Percentiles rank a stretch among this genome's conserved stretches.
These are phyloP conservation scores for Bipolaris cookei DNA, from an alignment of 2,329 filamentous ascomycete species.

Conservation along the genomic window DNA sequence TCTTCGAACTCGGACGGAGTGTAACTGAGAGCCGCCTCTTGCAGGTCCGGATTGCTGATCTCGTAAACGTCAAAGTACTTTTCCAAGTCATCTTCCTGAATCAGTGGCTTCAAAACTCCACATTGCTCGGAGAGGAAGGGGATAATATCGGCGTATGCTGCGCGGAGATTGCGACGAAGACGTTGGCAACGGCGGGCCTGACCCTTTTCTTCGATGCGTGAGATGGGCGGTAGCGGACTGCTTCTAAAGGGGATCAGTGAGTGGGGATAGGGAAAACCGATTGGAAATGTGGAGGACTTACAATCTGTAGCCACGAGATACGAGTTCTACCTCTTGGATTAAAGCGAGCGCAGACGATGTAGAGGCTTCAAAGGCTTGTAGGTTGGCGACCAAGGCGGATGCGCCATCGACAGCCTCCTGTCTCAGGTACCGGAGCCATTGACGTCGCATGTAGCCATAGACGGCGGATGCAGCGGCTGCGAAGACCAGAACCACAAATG, in stretches of 20 bases:
- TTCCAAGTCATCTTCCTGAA: slow-evolving; percentile 81
- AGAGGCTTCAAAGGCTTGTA: slow-evolving; percentile 81
- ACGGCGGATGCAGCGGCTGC: slow-evolving; percentile 62
- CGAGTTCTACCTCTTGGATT: slow-evolving; percentile 93
- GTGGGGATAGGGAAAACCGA: slow-evolving; percentile 6
- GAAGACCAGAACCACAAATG: slow-evolving; percentile 58
- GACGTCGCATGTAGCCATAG: slow-evolving; percentile 75
- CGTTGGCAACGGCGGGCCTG: slow-evolving; percentile 80
- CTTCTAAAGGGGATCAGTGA: slow-evolving; percentile 64
- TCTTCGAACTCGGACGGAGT: slow-evolving; percentile 75
- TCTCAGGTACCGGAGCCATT: slow-evolving; percentile 80
- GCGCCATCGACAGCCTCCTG: slow-evolving; percentile 75
- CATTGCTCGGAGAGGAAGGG: slow-evolving; percentile 75
- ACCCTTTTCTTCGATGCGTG: slow-evolving; percentile 81
- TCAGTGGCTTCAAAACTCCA: slow-evolving; percentile 70
- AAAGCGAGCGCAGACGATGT: slow-evolving; percentile 77
- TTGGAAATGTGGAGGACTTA: slow-evolving; percentile 53
- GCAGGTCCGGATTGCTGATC: slow-evolving; percentile 55
- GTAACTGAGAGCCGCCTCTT: slow-evolving; percentile 60
- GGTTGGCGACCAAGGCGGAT: slow-evolving; percentile 71
- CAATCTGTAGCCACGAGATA: slow-evolving; percentile 88
- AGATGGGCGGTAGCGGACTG: slow-evolving; percentile 88
- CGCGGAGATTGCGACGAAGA: slow-evolving; percentile 76
- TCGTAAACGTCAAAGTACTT: slow-evolving; percentile 82
- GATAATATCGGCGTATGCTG: slow-evolving; percentile 72